Evolutionary conservation across 2,329 filamentous ascomycete species (phyloP), one percentile per base, ranked within the genome.

Genomic region (Colletotrichum sp.): DNA sequence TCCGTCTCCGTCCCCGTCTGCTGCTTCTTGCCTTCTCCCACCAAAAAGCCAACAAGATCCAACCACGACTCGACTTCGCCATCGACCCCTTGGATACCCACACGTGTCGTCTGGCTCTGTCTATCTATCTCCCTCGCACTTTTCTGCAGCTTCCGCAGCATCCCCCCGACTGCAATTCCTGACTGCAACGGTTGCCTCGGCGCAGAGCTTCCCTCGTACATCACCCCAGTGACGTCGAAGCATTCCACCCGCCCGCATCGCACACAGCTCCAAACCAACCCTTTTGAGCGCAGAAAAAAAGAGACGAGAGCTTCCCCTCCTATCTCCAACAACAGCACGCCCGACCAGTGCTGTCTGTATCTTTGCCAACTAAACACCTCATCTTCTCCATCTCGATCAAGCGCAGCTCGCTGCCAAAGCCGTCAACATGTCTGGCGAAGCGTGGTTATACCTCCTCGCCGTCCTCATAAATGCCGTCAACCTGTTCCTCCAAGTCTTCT

Each of bases 401-500:
- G 70, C 65, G 70, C 74, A 69, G 57, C 64, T 69, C 59, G 65
- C 59, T 69, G 71, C 74, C 59, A 44, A 39, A 78, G 75, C 78
- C 72, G 77, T 79, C 83, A 88, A 82, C 80, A 98, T 98, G 96
- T 98, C 96, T 83, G 96, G 96, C 87, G 96, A 98, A 92, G 96
- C 96, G 86, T 98, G 97, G 97, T 90, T 99, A 86, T 99, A 98
- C 90, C 93, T 99, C 83, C 91, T 99, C 88, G 94, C 96, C 88
- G 98, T 99, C 87, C 92, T 99, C 85, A 98, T 99, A 90, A 99
- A 99, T 90, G 97, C 97, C 89, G 96, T 99, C 92, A 99, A 99
- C 91, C 92, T 99, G 84, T 99, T 99, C 88, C 92, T 99, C 75
- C 98, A 99, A 90, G 97, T 99, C 82, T 99, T 99, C 92, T 99